phyloP scores from a whole-genome alignment of 2,329 filamentous ascomycete species.

The Hymenotorrendiella dingleyae region DNA sequence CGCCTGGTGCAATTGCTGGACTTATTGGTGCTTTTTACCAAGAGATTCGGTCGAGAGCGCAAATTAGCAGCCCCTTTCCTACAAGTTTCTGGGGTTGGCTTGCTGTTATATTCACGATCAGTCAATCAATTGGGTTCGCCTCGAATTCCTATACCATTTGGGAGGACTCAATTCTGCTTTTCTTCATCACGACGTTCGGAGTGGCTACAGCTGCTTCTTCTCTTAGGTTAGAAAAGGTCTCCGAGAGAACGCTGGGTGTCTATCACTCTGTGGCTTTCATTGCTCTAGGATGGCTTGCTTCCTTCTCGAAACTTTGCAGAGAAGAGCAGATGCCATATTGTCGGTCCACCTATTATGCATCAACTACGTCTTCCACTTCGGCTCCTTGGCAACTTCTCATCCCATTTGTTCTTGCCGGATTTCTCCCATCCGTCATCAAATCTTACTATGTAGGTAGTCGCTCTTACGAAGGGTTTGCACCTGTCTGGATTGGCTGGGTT shows the following conservation, averaged over 20 bases:
- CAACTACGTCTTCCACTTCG: conserved; percentile 84
- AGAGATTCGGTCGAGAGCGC: conserved; percentile 17
- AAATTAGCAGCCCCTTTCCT: conserved; percentile 53
- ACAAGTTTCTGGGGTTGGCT: conserved; percentile 86
- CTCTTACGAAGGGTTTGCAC: conserved; percentile 82
- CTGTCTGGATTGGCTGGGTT: conserved; percentile 75
- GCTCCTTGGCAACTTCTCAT: conserved; percentile 83
- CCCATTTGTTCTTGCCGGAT: conserved; percentile 65
- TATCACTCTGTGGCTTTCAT: conserved; percentile 85
- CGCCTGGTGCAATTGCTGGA: conserved; percentile 20
- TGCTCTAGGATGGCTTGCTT: conserved; percentile 70
- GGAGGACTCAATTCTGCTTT: conserved; percentile 92
- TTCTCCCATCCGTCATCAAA: conserved; percentile 69
- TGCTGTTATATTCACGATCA: conserved; percentile 71
- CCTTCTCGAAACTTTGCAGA: conserved; percentile 85
- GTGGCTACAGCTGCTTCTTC: conserved; percentile 68
- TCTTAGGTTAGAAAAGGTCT: conserved; percentile 60
- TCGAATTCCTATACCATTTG: conserved; percentile 98
- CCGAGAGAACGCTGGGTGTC: conserved; percentile 68
- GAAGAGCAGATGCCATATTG: conserved; percentile 99
- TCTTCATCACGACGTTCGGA: conserved; percentile 86
- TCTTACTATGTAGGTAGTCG: conserved; percentile 76
- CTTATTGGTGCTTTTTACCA: conserved; percentile 37
- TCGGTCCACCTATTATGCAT: conserved; percentile 91
- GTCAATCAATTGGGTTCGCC: conserved; percentile 88